These are phyloP conservation scores for Plantago ovata DNA, from an alignment of 257 asterid species.

Conservation along the genomic window DNA sequence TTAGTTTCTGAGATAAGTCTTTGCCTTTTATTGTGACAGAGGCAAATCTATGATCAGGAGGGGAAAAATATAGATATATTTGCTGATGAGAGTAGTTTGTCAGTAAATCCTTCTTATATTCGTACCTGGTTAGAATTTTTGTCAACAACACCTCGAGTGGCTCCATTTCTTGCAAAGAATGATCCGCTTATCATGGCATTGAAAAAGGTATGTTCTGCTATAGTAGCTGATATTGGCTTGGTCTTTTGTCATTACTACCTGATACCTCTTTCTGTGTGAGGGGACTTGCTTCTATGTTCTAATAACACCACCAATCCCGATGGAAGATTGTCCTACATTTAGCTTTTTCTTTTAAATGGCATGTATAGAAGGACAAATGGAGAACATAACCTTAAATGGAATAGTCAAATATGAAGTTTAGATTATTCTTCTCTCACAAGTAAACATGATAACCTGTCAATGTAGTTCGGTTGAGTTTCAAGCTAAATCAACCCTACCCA, in stretches of 20 bases:
- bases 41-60: constrained; percentile 62
- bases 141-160: constrained; percentile 80
- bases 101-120: constrained; percentile 74
- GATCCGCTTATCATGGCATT: constrained; percentile 77
- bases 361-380: no score
- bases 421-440: no score
- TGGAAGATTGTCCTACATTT: no score
- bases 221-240: constrained; percentile 15
- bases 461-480: no score
- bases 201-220: constrained; percentile 48
- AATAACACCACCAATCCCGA: no score
- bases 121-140: constrained; percentile 78
- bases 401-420: no score
- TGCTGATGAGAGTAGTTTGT: constrained; percentile 78
- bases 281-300: no score
- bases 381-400: no score
- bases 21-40: constrained; percentile 37
- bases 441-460: no score
- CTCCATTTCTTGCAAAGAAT: constrained; percentile 31
- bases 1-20: constrained; percentile 16
- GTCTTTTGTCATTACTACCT: neutral
- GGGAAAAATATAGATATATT: constrained; percentile 61
- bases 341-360: no score
- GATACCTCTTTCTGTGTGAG: neutral
- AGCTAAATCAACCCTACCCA: no score